Evolutionary conservation across 2,329 filamentous ascomycete species (phyloP).

Genomic region (Apiospora koreana): DNA sequence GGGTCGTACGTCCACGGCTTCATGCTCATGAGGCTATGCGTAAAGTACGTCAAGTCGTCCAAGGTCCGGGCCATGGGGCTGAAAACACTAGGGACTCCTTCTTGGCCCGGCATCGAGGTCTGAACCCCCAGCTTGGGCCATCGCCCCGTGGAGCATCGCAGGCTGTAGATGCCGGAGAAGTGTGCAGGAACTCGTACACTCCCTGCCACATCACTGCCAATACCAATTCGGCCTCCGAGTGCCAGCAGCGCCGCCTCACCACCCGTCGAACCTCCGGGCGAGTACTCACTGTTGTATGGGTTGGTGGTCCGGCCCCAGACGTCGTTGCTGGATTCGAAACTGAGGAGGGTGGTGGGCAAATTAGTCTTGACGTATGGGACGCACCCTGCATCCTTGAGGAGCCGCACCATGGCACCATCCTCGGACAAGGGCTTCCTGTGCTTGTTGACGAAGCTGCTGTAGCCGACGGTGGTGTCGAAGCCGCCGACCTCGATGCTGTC

Average conservation of each 20-base stretch:
- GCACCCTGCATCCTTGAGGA: slow-evolving; percentile 86
- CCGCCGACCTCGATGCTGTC: slow-evolving; percentile 78
- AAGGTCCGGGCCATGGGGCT: slow-evolving; percentile 90
- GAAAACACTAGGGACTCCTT: slow-evolving; percentile 86
- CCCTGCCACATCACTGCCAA: slow-evolving; percentile 89
- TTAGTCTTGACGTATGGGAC: slow-evolving; percentile 94
- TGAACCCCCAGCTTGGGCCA: slow-evolving; percentile 85
- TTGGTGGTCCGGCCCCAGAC: slow-evolving; percentile 84
- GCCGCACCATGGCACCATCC: slow-evolving; percentile 72
- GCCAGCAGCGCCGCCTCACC: slow-evolving; percentile 83
- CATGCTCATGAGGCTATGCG: slow-evolving; percentile 74
- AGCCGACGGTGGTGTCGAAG: slow-evolving; percentile 82
- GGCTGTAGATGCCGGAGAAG: slow-evolving; percentile 84
- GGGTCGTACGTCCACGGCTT: slow-evolving; percentile 89
- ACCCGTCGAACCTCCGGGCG: slow-evolving; percentile 85
- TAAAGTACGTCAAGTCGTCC: slow-evolving; percentile 82
- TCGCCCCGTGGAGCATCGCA: slow-evolving; percentile 84
- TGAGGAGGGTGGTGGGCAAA: slow-evolving; percentile 80
- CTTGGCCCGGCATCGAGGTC: slow-evolving; percentile 91
- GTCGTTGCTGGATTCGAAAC: slow-evolving; percentile 76
- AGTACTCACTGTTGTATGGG: slow-evolving; percentile 81
- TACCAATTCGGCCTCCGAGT: slow-evolving; percentile 80
- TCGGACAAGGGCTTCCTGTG: slow-evolving; percentile 44
- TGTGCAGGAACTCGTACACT: slow-evolving; percentile 86
- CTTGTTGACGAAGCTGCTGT: slow-evolving; percentile 71